Percentiles rank a stretch among this genome's conserved stretches.
These are phyloP conservation scores for Silene uniflora DNA, from an alignment of 148 eudicot species.

Conservation along the genomic window DNA sequence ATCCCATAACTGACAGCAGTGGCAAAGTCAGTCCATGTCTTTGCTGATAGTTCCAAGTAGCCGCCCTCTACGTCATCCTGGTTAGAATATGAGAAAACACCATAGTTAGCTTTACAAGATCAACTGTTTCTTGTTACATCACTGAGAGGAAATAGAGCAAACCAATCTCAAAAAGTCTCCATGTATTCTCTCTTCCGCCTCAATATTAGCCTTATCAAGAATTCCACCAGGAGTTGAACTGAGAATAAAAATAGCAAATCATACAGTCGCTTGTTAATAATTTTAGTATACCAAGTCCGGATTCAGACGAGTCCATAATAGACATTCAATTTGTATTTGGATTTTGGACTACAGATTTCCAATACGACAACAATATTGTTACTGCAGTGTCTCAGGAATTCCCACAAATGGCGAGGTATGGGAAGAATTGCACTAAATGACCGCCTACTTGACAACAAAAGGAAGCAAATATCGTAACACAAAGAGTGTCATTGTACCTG, in stretches of 20 bases:
- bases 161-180: constrained; percentile 56
- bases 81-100: constrained; percentile 1
- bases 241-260: constrained; percentile 4
- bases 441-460: no score
- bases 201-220: constrained; percentile 62
- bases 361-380: no score
- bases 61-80: constrained; percentile 88
- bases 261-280: neutral
- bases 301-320: no score
- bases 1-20: constrained; percentile 73
- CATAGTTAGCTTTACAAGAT: neutral
- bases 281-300: no score
- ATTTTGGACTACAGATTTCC: no score
- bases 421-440: no score
- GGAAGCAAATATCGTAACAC: no score
- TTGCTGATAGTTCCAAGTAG: constrained; percentile 80
- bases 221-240: constrained; percentile 47
- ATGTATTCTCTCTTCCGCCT: constrained; percentile 53
- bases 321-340: no score
- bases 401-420: no score
- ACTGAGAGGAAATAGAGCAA: constrained; percentile 11
- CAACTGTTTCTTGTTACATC: neutral
- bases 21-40: constrained; percentile 64
- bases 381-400: no score
- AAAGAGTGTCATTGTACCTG: no score